Evolutionary conservation across 805 yeast genomes (phyloP).

Genomic region (Saitoella complicata): DNA sequence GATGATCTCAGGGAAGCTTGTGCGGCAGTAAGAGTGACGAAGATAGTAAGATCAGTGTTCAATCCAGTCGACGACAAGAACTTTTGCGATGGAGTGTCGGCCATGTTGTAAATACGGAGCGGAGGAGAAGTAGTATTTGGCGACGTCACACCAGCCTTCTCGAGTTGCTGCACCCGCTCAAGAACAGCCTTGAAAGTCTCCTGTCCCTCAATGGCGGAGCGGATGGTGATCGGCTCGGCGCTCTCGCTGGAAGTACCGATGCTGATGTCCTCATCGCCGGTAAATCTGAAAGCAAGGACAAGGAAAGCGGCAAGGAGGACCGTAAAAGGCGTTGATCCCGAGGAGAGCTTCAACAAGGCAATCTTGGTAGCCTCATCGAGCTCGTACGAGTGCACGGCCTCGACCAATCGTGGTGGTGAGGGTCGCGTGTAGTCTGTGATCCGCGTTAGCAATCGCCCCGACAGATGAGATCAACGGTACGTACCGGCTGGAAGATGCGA

Average conservation of each 20-base stretch:
- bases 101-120: conserved; percentile 1
- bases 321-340: conserved; percentile 12
- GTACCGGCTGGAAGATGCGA: no score
- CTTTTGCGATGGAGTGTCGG: conserved; percentile 1
- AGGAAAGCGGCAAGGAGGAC: conserved; percentile 51
- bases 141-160: background rate
- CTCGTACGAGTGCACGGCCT: background rate
- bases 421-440: conserved; percentile 1
- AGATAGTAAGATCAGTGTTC: conserved; percentile 48
- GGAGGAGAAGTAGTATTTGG: background rate
- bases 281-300: conserved; percentile 55
- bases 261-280: conserved; percentile 92
- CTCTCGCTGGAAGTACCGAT: conserved; percentile 38
- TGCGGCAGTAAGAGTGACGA: conserved; percentile 22
- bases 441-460: no score
- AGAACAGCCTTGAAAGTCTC: conserved; percentile 35
- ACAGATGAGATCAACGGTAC: no score
- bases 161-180: conserved; percentile 25
- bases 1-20: conserved; percentile 1
- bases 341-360: background rate
- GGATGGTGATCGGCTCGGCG: conserved; percentile 38
- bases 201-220: conserved; percentile 34
- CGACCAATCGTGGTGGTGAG: background rate
- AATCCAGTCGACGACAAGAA: conserved; percentile 28
- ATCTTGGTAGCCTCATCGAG: background rate